These are phyloP conservation scores for Phytophthora pisi DNA, from an alignment of 352 stramenopile species.

Conservation along the genomic window DNA sequence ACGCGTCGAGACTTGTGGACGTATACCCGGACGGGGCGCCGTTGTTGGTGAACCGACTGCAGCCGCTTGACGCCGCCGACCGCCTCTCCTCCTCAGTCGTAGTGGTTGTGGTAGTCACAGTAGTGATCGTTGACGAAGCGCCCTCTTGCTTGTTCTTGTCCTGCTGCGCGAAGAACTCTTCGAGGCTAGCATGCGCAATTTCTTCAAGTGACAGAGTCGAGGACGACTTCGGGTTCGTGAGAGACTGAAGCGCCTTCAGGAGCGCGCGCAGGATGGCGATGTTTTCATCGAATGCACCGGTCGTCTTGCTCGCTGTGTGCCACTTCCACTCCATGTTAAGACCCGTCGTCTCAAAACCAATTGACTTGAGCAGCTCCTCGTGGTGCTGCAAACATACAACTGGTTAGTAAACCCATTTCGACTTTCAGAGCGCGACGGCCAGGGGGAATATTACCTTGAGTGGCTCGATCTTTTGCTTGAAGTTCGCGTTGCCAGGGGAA, in stretches of 20 bases:
- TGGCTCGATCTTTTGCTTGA: conserved; percentile 86
- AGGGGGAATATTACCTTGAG: conserved; percentile 53
- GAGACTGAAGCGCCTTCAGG: conserved; percentile 65
- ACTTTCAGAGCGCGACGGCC: not conserved
- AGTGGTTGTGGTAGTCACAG: conserved; percentile 8
- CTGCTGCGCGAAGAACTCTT: conserved; percentile 30
- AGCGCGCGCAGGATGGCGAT: conserved; percentile 65
- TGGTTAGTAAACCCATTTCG: not conserved
- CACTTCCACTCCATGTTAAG: conserved; percentile 89
- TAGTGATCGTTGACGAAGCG: conserved; percentile 4
- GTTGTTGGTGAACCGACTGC: not conserved
- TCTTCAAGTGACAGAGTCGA: conserved; percentile 63
- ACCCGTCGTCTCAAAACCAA: conserved; percentile 75
- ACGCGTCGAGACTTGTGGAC: conserved; percentile 48
- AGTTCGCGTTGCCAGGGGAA: conserved; percentile 77
- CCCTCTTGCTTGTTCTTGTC: conserved; percentile 35
- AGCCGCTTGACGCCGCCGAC: conserved; percentile 11
- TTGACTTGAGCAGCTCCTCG: conserved; percentile 73
- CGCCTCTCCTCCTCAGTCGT: conserved; percentile 24
- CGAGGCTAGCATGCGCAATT: conserved; percentile 48
- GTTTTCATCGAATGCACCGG: conserved; percentile 73
- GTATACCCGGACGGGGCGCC: conserved; percentile 2
- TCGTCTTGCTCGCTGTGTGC: conserved; percentile 63
- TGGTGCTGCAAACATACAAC: conserved; percentile 53
- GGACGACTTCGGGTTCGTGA: conserved; percentile 38